phyloP scores from a whole-genome alignment of 768 basidiomycete genomes.

The Boletus eberwhitei region DNA sequence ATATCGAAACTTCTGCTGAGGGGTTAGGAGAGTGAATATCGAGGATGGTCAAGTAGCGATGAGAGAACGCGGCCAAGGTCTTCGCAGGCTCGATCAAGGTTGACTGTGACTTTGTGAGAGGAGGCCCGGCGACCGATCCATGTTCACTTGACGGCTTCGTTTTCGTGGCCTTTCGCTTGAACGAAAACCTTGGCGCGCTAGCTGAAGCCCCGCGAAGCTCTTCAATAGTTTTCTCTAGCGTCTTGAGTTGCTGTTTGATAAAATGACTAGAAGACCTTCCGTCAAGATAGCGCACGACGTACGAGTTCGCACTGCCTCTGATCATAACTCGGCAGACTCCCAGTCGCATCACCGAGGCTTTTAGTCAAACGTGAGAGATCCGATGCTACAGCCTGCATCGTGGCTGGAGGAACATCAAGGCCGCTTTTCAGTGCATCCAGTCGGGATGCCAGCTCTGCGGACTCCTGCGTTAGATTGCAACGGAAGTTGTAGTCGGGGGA shows the following conservation, averaged over 20 bases:
- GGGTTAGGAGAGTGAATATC: conserved; percentile 35
- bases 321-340: conserved; percentile 67
- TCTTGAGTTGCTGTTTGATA: conserved; percentile 57
- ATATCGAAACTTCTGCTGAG: conserved; percentile 54
- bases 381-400: conserved; percentile 42
- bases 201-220: conserved; percentile 42
- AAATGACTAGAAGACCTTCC: conserved; percentile 9
- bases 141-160: conserved; percentile 10
- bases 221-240: conserved; percentile 54
- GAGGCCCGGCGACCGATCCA: neutral
- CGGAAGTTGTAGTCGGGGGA: neutral
- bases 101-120: neutral
- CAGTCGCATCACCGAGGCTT: conserved; percentile 58
- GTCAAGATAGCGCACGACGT: conserved; percentile 23
- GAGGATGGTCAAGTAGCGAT: conserved; percentile 41
- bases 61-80: conserved; percentile 43
- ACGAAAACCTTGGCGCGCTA: conserved; percentile 62
- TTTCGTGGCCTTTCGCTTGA: conserved; percentile 50
- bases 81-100: conserved; percentile 30
- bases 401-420: conserved; percentile 30
- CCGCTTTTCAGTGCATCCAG: conserved; percentile 39
- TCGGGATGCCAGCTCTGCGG: conserved; percentile 47
- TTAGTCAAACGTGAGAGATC: conserved; percentile 61
- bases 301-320: conserved; percentile 71
- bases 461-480: conserved; percentile 14